Evolutionary conservation across 768 basidiomycete species (phyloP).

Genomic region (Suillus discolor): DNA sequence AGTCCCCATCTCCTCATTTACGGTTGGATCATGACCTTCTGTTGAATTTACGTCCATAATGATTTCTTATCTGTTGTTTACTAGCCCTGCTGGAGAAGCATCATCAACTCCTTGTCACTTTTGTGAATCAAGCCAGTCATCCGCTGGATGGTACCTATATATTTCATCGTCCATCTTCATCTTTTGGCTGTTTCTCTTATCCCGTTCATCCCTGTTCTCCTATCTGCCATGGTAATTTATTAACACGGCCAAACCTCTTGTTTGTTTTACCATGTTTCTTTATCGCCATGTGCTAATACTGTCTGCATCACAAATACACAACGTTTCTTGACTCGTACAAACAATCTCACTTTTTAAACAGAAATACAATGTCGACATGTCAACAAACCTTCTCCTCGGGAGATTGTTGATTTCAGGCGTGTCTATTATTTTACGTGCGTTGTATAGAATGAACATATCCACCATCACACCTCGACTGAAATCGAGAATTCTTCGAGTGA

Average conservation of each 20-base stretch:
- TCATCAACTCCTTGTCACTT: not conserved
- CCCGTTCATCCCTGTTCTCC: slow-evolving; percentile 7
- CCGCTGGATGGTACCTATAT: not conserved
- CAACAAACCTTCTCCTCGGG: not conserved
- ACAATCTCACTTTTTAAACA: not conserved
- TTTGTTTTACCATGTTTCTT: slow-evolving; percentile 2
- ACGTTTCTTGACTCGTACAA: not conserved
- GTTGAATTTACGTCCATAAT: not conserved
- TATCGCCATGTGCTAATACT: slow-evolving; percentile 2
- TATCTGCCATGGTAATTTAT: slow-evolving; percentile 7
- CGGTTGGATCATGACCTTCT: slow-evolving; percentile 1
- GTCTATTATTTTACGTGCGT: not conserved
- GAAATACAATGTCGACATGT: not conserved
- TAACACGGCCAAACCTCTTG: slow-evolving; percentile 1
- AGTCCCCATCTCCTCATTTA: not conserved
- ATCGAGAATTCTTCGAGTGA: not conserved
- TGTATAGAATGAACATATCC: not conserved
- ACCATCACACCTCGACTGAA: not conserved
- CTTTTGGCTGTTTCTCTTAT: slow-evolving; percentile 4
- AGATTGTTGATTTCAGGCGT: not conserved
- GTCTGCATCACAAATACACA: not conserved
- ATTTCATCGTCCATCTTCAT: slow-evolving; percentile 1
- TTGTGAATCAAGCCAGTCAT: not conserved
- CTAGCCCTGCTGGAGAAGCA: not conserved
- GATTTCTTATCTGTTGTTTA: not conserved